Base-by-base conservation (phyloP, 192 early-diverging fungal genomes). In the Backusella macrospora region DNA sequence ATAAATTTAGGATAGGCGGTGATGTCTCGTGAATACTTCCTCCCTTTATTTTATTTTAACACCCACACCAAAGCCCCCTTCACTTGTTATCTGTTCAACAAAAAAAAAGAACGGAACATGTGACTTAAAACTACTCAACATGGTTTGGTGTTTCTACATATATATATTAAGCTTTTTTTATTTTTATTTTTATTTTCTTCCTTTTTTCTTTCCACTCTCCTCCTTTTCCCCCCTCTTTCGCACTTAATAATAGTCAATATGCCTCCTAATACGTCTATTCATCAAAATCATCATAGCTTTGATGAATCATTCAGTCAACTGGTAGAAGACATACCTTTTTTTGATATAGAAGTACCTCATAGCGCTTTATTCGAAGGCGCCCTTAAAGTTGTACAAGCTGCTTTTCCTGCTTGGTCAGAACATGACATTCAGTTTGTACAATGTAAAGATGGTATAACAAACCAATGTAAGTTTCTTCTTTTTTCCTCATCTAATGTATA, bases 371-470 rank as follows among this genome's bases (percentile, higher is more conserved):
- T 94, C 72, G 90, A 85, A 70, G 89, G 90, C 40, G 85, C 92
- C 39, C 78, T 69, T 62, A 71, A 77, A 14, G 88, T 91, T n/a
- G 79, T 90, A 26, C 65, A 68, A 39, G 62, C 34, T 9, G 77
- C 92, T 10, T 94, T 94, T 73, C 86, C 88, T 15, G 70, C 82
- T 9, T 94, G 90, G 91, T 75, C 77, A 14, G 73, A 65, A 39
- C 73, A 86, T 6, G 84, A 93, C 40, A 77, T 93, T 29, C 77
- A 70, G 13, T 82, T 92, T 63, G 73, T 84, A 21, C 87, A 94
- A 72, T 92, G 85, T 85, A 92, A 90, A 77, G 92, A 91, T 71
- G 92, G 92, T 23, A 94, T 94, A 49, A 94, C 92, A 68, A 94
- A 94, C 77, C 92, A 94, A 77, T 73, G 86, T 86, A 86, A 81